A percentile compares a stretch with the other conserved stretches of the same genome.
phyloP scores from a whole-genome alignment of 108 stramenopile species.

The Cyclostephanos tholiformis region DNA sequence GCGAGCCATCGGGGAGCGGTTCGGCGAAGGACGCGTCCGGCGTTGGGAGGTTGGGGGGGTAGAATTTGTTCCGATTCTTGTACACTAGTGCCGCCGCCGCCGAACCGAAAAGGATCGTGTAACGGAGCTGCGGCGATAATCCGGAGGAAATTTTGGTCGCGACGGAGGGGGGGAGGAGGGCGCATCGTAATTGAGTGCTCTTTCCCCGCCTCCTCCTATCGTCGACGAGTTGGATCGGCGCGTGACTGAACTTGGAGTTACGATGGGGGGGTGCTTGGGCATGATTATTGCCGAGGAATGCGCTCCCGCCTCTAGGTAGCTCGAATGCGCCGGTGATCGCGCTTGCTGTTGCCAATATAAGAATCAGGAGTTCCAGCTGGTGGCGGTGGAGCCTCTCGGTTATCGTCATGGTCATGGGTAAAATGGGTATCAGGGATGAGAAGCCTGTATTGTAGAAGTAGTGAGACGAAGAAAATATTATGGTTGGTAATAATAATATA shows the following conservation, averaged over 20 bases:
- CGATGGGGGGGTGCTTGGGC: background rate
- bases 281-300: background rate
- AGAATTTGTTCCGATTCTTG: slow-evolving; percentile 22
- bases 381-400: background rate
- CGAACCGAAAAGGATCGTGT: slow-evolving; percentile 21
- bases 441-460: too few relatives aligned
- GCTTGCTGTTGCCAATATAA: background rate
- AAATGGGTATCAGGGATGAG: too few relatives aligned
- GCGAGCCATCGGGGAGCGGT: slow-evolving; percentile 26
- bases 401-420: background rate
- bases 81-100: slow-evolving; percentile 23
- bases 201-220: background rate
- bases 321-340: slow-evolving; percentile 1
- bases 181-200: slow-evolving; percentile 14
- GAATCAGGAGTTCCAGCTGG: background rate
- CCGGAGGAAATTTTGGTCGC: slow-evolving; percentile 6
- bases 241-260: background rate
- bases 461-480: too few relatives aligned
- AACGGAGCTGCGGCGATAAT: slow-evolving; percentile 21
- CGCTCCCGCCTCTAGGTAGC: background rate
- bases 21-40: slow-evolving; percentile 28
- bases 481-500: too few relatives aligned
- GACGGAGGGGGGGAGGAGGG: slow-evolving; percentile 15
- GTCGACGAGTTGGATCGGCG: background rate
- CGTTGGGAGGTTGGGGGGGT: slow-evolving; percentile 9